Evolutionary conservation across 352 stramenopile genomes (phyloP).

Genomic region (Phytophthora nicotianae): DNA sequence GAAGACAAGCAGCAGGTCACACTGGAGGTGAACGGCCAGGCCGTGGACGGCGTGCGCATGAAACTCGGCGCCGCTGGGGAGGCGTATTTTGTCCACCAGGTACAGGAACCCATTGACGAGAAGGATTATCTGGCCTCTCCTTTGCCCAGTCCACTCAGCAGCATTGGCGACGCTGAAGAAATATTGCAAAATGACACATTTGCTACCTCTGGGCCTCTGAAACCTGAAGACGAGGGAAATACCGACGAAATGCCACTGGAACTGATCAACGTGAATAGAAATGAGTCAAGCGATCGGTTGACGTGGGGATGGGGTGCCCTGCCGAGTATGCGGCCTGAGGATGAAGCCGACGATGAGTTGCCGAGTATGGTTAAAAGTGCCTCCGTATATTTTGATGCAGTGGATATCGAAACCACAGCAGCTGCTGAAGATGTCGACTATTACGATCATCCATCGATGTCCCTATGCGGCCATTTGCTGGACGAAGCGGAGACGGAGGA

Average conservation of each 20-base stretch:
- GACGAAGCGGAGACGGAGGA: conserved; percentile 43
- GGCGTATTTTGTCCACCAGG: conserved; percentile 78
- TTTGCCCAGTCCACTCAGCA: conserved; percentile 47
- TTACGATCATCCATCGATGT: conserved; percentile 67
- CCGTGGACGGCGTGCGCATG: conserved; percentile 65
- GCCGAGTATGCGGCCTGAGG: conserved; percentile 38
- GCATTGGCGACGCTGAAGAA: conserved; percentile 18
- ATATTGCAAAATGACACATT: conserved; percentile 19
- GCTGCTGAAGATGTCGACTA: conserved; percentile 9
- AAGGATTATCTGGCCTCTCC: conserved; percentile 74
- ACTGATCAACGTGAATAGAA: not conserved
- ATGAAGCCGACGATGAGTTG: conserved; percentile 25
- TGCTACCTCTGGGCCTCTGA: conserved; percentile 3
- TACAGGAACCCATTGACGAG: conserved; percentile 58
- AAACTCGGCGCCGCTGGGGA: conserved; percentile 74
- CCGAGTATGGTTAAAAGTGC: conserved; percentile 67
- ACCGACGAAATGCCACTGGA: conserved; percentile 1
- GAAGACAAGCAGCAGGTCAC: conserved; percentile 52
- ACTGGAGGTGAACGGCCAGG: conserved; percentile 65
- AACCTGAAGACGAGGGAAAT: conserved; percentile 38
- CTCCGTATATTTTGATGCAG: conserved; percentile 81
- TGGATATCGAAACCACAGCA: conserved; percentile 48
- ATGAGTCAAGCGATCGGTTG: conserved; percentile 41
- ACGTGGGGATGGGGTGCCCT: conserved; percentile 63
- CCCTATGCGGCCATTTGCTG: conserved; percentile 74